Percentiles rank a stretch among this genome's conserved stretches.
These are phyloP conservation scores for Limnomonas spitsbergensis DNA, from an alignment of 139 green algal genomes.

Conservation along the genomic window DNA sequence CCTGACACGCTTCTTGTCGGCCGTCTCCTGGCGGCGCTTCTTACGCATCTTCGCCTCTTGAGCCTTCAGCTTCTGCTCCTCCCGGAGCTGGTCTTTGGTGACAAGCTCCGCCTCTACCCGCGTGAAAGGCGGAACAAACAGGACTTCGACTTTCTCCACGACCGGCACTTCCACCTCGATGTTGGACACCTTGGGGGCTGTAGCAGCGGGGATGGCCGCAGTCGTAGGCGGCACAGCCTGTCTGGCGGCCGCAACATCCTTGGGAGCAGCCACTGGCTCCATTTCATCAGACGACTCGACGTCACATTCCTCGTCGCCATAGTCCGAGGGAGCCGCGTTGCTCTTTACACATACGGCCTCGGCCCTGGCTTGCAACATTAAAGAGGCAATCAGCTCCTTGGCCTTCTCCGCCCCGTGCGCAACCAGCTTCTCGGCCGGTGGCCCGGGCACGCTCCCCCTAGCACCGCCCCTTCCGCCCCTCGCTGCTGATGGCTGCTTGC, in stretches of 20 bases:
- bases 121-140: constrained; percentile 25
- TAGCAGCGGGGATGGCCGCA: neutral
- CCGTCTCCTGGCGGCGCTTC: constrained; percentile 23
- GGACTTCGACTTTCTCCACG: constrained; percentile 31
- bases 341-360: neutral
- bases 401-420: constrained; percentile 50
- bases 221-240: neutral
- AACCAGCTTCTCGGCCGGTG: constrained; percentile 4
- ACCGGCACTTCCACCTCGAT: constrained; percentile 43
- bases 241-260: neutral
- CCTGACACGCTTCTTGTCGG: constrained; percentile 25
- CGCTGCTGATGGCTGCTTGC: no score
- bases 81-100: constrained; percentile 19
- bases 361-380: constrained; percentile 27
- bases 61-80: constrained; percentile 38
- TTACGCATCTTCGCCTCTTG: constrained; percentile 43
- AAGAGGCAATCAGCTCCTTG: constrained; percentile 40
- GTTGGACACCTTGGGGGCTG: constrained; percentile 18
- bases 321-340: neutral
- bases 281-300: neutral
- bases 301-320: neutral
- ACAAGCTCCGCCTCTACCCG: neutral
- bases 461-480: neutral
- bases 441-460: no score
- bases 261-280: neutral